Base-by-base conservation (phyloP, 495 filamentous ascomycete species). In the Aspergillus kassunensis region DNA sequence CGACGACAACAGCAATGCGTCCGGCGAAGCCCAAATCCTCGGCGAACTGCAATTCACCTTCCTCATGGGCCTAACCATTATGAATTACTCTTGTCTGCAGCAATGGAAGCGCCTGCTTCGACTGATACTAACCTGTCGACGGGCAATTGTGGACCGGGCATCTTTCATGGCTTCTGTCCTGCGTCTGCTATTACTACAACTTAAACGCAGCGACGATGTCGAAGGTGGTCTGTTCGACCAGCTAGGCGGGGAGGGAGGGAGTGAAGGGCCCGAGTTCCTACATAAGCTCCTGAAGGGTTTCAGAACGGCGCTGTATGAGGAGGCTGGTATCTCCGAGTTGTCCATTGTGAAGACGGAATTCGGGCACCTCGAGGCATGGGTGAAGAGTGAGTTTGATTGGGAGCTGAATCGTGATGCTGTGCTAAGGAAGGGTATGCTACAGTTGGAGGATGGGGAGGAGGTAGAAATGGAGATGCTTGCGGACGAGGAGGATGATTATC, bases 1-100 rank as follows among this genome's bases (percentile, higher is more conserved):
- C n/a, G n/a, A n/a, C n/a, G n/a, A n/a, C n/a, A n/a, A n/a, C n/a
- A n/a, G n/a, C n/a, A n/a, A n/a, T 27, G 24, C 24, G 24, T 9
- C 24, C 24, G 24, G 68, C 2, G 65, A 73, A 51, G 53, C 55
- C 6, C 58, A 88, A 37, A 58, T 97, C 4, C 66, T 95, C n/a
- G 92, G 91, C 34, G 91, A 97, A 61, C 59, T 97, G 35, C 89
- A 97, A 59, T 86, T 95, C 59, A 78, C 82, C 30, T 97, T 93
- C 67, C 59, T 97, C 4, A 88, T 86, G 63, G 84, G 89, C 10
- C 72, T 90, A 52, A 87, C 86, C 20, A 74, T 97, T 36, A 86
- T 86, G 65, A 97, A 95, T 62, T 80, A 84, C 55, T 90, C 90
- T 1, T 95, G 89, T 62, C 75, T 91, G 20, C 85, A 91, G 58